Evolutionary conservation across 106 monocot genomes (phyloP).

Genomic region (Phalaenopsis equestris): DNA sequence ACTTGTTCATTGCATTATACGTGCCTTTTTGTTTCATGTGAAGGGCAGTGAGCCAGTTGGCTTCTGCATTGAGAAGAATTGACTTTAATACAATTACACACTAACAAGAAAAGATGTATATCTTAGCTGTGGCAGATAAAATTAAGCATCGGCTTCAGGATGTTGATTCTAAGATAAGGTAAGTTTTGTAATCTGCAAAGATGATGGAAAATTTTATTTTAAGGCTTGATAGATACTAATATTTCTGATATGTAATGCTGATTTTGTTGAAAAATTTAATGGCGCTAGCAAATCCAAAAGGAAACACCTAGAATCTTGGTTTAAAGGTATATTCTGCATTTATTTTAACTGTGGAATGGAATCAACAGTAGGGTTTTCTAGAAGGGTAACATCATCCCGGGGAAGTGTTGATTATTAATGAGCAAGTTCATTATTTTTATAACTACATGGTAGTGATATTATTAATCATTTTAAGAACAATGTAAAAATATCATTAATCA

Average conservation of each 20-base stretch:
- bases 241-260: constrained; percentile 3
- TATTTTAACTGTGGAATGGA: too few species aligned
- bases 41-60: constrained; percentile 37
- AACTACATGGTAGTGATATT: too few species aligned
- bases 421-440: too few species aligned
- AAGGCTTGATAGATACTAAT: not conserved
- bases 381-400: too few species aligned
- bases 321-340: constrained; percentile 41
- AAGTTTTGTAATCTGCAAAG: constrained; percentile 15
- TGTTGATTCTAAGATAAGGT: constrained; percentile 50
- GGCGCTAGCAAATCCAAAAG: constrained; percentile 50
- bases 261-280: constrained; percentile 41
- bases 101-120: constrained; percentile 41
- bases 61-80: constrained; percentile 32
- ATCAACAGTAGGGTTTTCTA: too few species aligned
- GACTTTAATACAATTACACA: constrained; percentile 32
- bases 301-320: constrained; percentile 64
- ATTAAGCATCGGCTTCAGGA: constrained; percentile 32
- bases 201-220: not conserved
- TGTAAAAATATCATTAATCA: too few species aligned
- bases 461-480: too few species aligned
- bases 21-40: constrained; percentile 3
- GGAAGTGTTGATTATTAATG: too few species aligned
- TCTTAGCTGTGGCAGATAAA: constrained; percentile 30
- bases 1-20: constrained; percentile 2